Conservation (phyloP, 768 basidiomycete species). For the Auricularia sp. region DNA sequence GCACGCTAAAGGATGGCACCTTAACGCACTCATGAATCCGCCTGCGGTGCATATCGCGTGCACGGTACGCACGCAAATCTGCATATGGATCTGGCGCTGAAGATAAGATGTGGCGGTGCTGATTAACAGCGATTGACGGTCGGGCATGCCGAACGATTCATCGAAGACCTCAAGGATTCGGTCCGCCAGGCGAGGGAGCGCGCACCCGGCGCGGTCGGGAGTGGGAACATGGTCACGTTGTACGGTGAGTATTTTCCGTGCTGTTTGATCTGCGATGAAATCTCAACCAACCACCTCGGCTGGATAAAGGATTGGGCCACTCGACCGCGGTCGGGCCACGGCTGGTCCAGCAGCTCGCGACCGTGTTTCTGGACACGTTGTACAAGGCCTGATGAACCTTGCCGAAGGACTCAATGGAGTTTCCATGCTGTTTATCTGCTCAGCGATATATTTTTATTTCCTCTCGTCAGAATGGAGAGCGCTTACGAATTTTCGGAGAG, state of each 20-base stretch:
- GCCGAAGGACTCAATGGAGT: neutral
- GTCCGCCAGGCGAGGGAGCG: slow-evolving; percentile 55
- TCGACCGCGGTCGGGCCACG: slow-evolving; percentile 75
- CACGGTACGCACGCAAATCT: slow-evolving; percentile 49
- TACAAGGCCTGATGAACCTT: slow-evolving; percentile 51
- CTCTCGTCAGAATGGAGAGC: neutral
- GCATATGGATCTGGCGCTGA: neutral
- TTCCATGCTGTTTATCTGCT: neutral
- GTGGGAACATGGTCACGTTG: slow-evolving; percentile 83
- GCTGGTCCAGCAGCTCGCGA: slow-evolving; percentile 68
- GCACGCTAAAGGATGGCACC: slow-evolving; percentile 80
- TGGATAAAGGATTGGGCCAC: slow-evolving; percentile 56
- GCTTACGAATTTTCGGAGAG: too few relatives aligned
- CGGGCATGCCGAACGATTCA: slow-evolving; percentile 60
- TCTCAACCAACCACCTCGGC: slow-evolving; percentile 1
- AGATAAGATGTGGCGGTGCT: slow-evolving; percentile 4
- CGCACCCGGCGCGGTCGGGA: slow-evolving; percentile 30
- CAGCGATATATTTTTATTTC: neutral
- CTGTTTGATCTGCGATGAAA: neutral
- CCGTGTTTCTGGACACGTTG: slow-evolving; percentile 71
- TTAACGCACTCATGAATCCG: slow-evolving; percentile 74
- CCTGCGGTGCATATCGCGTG: slow-evolving; percentile 87
- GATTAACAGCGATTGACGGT: slow-evolving; percentile 65
- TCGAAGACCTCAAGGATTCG: slow-evolving; percentile 73
- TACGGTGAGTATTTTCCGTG: slow-evolving; percentile 54